A percentile compares a stretch with the other conserved stretches of the same genome.
Evolutionary conservation across 495 filamentous ascomycete species (phyloP).

Genomic region (Annulohypoxylon stygium): DNA sequence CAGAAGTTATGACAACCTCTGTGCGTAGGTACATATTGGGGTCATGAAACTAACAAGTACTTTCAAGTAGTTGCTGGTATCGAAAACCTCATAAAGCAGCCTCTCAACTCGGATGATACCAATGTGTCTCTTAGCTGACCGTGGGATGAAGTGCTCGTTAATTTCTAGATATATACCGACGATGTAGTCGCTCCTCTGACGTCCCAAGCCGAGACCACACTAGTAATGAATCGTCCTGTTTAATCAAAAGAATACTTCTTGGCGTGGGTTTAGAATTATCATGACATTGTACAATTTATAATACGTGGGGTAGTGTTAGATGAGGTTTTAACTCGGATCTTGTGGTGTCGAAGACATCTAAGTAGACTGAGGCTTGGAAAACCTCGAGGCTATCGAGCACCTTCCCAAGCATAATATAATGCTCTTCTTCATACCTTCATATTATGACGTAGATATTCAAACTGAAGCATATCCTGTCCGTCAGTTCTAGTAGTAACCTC

Average conservation of each 20-base stretch:
- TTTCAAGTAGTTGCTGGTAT: too few species aligned
- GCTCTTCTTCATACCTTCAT: background rate
- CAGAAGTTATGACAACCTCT: background rate
- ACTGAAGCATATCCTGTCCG: background rate
- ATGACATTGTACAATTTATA: background rate
- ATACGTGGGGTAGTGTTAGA: background rate
- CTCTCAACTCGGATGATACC: too few species aligned
- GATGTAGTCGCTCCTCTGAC: background rate
- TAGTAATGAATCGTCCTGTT: background rate
- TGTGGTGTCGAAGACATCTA: background rate
- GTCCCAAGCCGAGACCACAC: background rate
- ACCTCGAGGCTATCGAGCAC: background rate
- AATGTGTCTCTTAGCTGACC: background rate
- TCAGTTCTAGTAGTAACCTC: background rate
- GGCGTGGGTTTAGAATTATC: background rate
- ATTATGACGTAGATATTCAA: background rate
- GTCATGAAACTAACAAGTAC: too few species aligned
- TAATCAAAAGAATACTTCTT: background rate
- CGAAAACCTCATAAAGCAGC: too few species aligned
- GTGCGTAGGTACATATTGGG: background rate
- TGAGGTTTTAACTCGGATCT: too few species aligned
- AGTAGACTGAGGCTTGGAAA: background rate
- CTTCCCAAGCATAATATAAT: background rate
- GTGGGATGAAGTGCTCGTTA: background rate
- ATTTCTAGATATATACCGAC: background rate